Evolutionary conservation across 2,329 filamentous ascomycete genomes (phyloP).

Genomic region (Monosporascus sp.): DNA sequence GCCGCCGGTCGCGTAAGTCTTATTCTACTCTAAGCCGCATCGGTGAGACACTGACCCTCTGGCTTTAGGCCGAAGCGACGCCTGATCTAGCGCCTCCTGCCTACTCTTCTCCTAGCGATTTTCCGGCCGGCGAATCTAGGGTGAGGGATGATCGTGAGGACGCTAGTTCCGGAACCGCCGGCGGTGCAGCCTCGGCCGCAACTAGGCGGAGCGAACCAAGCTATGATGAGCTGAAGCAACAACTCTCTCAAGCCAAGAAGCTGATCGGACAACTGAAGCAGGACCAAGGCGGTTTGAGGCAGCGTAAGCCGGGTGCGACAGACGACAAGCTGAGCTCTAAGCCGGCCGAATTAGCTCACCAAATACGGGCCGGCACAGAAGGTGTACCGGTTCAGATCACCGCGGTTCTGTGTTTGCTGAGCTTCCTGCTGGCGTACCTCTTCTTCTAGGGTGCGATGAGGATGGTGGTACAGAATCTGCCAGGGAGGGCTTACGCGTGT

Average conservation of each 20-base stretch:
- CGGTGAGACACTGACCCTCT: conserved; percentile 1
- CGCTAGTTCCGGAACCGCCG: conserved; percentile 10
- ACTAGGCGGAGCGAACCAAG: conserved; percentile 37
- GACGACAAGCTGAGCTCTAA: conserved; percentile 39
- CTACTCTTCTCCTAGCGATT: conserved; percentile 38
- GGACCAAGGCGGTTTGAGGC: conserved; percentile 64
- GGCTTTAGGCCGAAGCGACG: conserved; percentile 32
- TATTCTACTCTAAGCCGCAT: conserved; percentile 4
- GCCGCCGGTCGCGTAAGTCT: conserved; percentile 36
- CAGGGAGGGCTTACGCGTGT: neutral
- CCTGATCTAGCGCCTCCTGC: conserved; percentile 40
- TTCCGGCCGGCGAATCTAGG: conserved; percentile 29
- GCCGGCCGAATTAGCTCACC: conserved; percentile 45
- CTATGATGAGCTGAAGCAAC: conserved; percentile 60
- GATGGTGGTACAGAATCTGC: conserved; percentile 7
- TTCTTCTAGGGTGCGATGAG: conserved; percentile 64
- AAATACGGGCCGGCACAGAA: conserved; percentile 54
- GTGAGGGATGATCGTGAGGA: conserved; percentile 7
- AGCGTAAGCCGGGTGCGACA: conserved; percentile 64
- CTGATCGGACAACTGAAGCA: conserved; percentile 65
- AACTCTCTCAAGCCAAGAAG: conserved; percentile 70
- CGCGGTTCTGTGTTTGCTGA: conserved; percentile 76
- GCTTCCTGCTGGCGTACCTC: conserved; percentile 91
- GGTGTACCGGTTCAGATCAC: conserved; percentile 85
- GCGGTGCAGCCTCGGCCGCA: conserved; percentile 42